Conservation (phyloP, 495 filamentous ascomycete genomes). For the Aspergillus conjunctus region DNA sequence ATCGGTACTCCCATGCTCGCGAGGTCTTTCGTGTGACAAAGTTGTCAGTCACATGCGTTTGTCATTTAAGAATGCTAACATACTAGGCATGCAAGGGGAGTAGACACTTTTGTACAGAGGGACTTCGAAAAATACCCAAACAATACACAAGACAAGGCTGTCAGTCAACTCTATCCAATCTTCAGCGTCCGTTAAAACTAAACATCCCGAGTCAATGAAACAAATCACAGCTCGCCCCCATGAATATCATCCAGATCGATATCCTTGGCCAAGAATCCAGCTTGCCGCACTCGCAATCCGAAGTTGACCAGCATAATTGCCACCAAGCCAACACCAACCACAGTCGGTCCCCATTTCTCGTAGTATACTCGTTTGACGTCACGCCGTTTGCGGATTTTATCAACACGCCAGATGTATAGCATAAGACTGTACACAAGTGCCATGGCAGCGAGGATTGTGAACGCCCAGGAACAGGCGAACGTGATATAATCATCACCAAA, state of each 20-base stretch:
- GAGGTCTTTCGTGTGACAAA: too few relatives aligned
- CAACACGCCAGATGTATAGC: conserved; percentile 84
- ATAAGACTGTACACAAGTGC: conserved; percentile 76
- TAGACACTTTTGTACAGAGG: too few relatives aligned
- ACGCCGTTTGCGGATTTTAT: conserved; percentile 75
- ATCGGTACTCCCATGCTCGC: too few relatives aligned
- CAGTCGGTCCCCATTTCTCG: conserved; percentile 80
- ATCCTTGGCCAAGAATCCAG: conserved; percentile 35
- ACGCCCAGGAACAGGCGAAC: conserved; percentile 70
- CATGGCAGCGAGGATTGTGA: conserved; percentile 76
- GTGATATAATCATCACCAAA: conserved; percentile 63
- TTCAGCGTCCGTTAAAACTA: too few relatives aligned
- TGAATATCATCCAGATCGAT: neutral
- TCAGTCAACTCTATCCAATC: too few relatives aligned
- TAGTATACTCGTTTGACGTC: conserved; percentile 79
- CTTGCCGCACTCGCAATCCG: conserved; percentile 44
- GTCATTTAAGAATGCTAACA: too few relatives aligned
- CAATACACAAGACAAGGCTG: too few relatives aligned
- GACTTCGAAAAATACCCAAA: too few relatives aligned
- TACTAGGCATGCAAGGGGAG: too few relatives aligned
- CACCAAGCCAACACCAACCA: conserved; percentile 75
- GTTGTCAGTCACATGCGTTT: too few relatives aligned
- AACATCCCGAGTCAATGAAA: neutral
- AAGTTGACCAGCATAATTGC: conserved; percentile 77
- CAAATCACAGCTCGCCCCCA: conserved; percentile 18